phyloP scores from a whole-genome alignment of 2,329 filamentous ascomycete species.

The Alternaria atra region DNA sequence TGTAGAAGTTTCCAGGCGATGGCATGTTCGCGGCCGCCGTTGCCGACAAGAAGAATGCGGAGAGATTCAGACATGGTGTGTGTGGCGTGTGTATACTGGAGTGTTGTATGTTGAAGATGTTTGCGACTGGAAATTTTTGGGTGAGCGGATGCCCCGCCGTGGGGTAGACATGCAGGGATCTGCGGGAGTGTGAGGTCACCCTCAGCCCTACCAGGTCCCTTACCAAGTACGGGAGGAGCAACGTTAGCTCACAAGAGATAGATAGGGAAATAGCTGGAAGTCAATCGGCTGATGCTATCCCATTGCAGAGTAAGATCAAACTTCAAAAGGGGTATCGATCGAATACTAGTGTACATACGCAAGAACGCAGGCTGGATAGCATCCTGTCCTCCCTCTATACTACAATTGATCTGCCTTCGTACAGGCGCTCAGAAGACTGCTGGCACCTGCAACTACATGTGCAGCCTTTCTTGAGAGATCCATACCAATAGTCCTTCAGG shows the following conservation, averaged over 20 bases:
- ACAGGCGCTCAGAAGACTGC: not conserved
- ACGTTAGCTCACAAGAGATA: not conserved
- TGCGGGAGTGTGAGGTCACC: conserved; percentile 17
- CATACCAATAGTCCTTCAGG: conserved; percentile 14
- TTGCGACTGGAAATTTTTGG: conserved; percentile 30
- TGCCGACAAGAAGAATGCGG: conserved; percentile 82
- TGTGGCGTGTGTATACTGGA: not conserved
- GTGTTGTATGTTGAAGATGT: conserved; percentile 1
- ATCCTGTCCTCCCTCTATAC: not conserved
- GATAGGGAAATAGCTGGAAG: too few species aligned
- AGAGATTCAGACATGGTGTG: conserved; percentile 39
- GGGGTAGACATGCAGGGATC: conserved; percentile 28
- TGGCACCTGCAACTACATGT: conserved; percentile 8
- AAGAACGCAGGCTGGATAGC: not conserved
- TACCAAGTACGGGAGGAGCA: not conserved
- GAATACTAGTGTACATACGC: not conserved
- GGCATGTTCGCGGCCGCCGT: conserved; percentile 93
- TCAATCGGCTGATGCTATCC: not conserved
- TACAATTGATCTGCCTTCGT: conserved; percentile 8
- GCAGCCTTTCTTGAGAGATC: conserved; percentile 10
- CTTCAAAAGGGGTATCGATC: conserved; percentile 4
- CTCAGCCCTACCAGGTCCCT: conserved; percentile 26
- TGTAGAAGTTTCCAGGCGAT: conserved; percentile 93
- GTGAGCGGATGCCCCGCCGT: conserved; percentile 26
- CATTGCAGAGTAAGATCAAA: not conserved